Percentiles rank a stretch among this genome's conserved stretches.
Evolutionary conservation across 2,329 filamentous ascomycete genomes (phyloP).

Genomic region (Fusarium oxysporum): DNA sequence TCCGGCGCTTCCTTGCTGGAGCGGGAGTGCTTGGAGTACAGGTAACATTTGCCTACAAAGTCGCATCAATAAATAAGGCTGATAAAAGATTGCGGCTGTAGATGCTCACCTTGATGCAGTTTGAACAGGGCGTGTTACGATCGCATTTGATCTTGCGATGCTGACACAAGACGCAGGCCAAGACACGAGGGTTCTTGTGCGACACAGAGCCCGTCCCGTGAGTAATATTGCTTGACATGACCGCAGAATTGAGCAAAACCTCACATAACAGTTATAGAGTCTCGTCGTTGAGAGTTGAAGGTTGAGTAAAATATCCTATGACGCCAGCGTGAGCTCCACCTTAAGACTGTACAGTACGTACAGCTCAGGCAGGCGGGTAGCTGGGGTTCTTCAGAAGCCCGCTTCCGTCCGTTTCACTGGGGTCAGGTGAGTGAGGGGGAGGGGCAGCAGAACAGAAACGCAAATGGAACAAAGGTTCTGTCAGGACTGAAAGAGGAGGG

Average conservation of each 20-base stretch:
- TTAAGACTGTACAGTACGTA: background rate
- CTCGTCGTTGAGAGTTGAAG: slow-evolving; percentile 11
- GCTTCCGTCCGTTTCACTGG: slow-evolving; percentile 10
- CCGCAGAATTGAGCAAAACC: slow-evolving; percentile 32
- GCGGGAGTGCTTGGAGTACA: slow-evolving; percentile 71
- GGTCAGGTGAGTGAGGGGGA: slow-evolving; percentile 39
- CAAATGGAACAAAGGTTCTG: background rate
- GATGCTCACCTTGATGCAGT: slow-evolving; percentile 66
- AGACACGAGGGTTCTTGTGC: slow-evolving; percentile 58
- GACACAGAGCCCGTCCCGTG: slow-evolving; percentile 36
- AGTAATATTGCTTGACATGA: slow-evolving; percentile 50
- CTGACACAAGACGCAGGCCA: slow-evolving; percentile 69
- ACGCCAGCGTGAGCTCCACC: slow-evolving; percentile 32
- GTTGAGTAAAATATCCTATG: slow-evolving; percentile 37
- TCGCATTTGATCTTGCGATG: slow-evolving; percentile 73
- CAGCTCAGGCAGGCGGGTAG: slow-evolving; percentile 10
- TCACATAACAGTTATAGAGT: slow-evolving; percentile 47
- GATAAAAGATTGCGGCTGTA: background rate
- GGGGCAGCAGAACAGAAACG: slow-evolving; percentile 21
- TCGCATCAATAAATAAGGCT: background rate
- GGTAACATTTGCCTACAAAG: slow-evolving; percentile 64
- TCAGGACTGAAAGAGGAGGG: background rate
- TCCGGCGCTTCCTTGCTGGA: slow-evolving; percentile 67
- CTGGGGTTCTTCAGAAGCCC: slow-evolving; percentile 22
- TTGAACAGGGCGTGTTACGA: slow-evolving; percentile 68